Evolutionary conservation across 164 flowering plant genomes (phyloP).

Genomic region (Annona cherimola): DNA sequence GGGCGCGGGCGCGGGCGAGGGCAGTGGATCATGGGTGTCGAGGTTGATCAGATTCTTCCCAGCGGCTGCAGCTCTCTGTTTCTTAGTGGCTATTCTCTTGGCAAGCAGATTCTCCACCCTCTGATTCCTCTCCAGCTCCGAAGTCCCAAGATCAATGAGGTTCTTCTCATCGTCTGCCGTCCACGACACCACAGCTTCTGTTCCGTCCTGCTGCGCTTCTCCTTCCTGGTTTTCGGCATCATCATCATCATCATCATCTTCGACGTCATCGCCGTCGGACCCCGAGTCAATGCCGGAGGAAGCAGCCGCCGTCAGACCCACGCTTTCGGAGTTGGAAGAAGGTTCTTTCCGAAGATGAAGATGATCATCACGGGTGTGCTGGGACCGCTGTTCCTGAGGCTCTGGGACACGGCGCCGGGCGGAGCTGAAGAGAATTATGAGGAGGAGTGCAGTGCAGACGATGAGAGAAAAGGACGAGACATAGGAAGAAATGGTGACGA

Average conservation of each 20-base stretch:
- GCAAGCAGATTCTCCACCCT: slow-evolving; percentile 81
- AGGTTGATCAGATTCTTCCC: slow-evolving; percentile 84
- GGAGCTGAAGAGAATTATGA: slow-evolving; percentile 83
- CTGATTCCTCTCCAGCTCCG: slow-evolving; percentile 80
- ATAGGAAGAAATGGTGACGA: no score
- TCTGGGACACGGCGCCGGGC: slow-evolving; percentile 67
- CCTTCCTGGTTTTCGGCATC: slow-evolving; percentile 49
- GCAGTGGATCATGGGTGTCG: slow-evolving; percentile 58
- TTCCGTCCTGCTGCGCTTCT: slow-evolving; percentile 38
- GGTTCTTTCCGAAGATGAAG: no score
- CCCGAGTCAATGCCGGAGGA: no score
- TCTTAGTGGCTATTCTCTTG: slow-evolving; percentile 61
- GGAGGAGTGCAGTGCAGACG: slow-evolving; percentile 78
- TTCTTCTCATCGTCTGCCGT: slow-evolving; percentile 92
- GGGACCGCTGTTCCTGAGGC: no score
- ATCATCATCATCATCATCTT: slow-evolving; percentile 35
- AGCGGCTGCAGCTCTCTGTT: slow-evolving; percentile 31
- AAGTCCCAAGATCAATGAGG: slow-evolving; percentile 73
- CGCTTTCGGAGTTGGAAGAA: no score
- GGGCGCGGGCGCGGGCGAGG: no score
- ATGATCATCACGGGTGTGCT: no score
- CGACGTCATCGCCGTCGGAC: slow-evolving; percentile 25
- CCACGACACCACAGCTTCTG: slow-evolving; percentile 65
- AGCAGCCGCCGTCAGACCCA: no score
- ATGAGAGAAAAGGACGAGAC: slow-evolving; percentile 80